A percentile compares a stretch with the other conserved stretches of the same genome.
Conservation (phyloP, 2,329 filamentous ascomycete species). For the Stachybotrys chlorohalonatus region DNA sequence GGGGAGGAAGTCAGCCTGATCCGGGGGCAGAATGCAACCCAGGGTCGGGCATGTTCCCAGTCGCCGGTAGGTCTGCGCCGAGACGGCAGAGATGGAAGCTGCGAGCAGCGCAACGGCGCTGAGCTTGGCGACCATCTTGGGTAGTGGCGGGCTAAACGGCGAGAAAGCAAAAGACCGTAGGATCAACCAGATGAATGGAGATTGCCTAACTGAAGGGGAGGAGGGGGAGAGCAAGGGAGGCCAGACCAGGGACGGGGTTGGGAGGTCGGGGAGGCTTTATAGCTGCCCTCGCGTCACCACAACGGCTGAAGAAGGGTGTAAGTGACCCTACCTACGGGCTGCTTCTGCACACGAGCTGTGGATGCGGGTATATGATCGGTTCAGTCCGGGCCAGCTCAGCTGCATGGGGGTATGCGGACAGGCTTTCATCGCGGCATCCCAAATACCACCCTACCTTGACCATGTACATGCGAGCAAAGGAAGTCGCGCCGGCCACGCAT, state of each 20-base stretch:
- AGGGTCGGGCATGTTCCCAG: slow-evolving; percentile 50
- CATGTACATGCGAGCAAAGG: background rate
- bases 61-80: slow-evolving; percentile 50
- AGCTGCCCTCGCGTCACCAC: background rate
- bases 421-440: background rate
- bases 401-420: background rate
- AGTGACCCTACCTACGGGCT: background rate
- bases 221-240: background rate
- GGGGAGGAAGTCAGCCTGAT: slow-evolving; percentile 70
- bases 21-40: slow-evolving; percentile 51
- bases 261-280: background rate
- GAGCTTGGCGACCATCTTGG: slow-evolving; percentile 26
- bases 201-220: background rate
- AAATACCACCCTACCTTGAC: background rate
- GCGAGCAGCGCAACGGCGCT: slow-evolving; percentile 22
- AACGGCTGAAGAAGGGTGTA: background rate
- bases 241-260: background rate
- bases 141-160: slow-evolving; percentile 1
- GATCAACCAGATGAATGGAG: background rate
- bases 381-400: too few relatives aligned
- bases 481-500: background rate
- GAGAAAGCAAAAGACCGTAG: slow-evolving; percentile 3
- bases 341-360: background rate
- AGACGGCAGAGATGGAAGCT: slow-evolving; percentile 28
- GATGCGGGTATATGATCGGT: too few relatives aligned